Conservation (phyloP, 176 grass and related monocot species). For the Luzula sylvatica region DNA sequence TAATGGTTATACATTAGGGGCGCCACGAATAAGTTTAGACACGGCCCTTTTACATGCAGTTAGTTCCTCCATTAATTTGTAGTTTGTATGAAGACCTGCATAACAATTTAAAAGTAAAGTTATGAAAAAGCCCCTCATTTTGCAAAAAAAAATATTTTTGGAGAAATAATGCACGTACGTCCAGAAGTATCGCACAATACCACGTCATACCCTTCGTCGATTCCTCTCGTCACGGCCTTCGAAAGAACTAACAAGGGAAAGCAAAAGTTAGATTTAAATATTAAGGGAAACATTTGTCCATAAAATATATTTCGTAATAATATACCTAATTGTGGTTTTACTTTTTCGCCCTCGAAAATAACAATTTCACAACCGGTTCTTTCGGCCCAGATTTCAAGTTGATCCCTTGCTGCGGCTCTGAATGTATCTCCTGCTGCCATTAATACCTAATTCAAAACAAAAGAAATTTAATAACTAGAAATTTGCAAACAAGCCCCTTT, state of each 20-base stretch:
- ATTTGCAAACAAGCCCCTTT: neutral
- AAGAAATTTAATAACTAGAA: neutral
- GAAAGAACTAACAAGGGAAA: constrained; percentile 79
- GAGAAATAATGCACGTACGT: constrained; percentile 47
- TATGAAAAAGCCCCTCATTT: neutral
- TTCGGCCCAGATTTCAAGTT: constrained; percentile 95
- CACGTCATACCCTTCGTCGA: constrained; percentile 72
- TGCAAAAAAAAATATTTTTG: too few relatives aligned
- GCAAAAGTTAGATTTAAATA: constrained; percentile 40
- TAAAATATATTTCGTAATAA: neutral
- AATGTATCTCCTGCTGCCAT: constrained; percentile 96
- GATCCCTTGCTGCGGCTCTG: constrained; percentile 86
- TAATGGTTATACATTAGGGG: constrained; percentile 60
- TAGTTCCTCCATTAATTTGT: constrained; percentile 90
- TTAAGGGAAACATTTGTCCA: neutral
- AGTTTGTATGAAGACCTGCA: constrained; percentile 95
- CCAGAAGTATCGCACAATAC: constrained; percentile 95
- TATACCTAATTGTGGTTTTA: constrained; percentile 61
- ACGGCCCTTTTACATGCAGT: constrained; percentile 83
- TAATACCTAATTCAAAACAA: constrained; percentile 40
- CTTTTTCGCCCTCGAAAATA: constrained; percentile 59
- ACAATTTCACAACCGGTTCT: constrained; percentile 85
- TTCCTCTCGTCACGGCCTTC: constrained; percentile 85
- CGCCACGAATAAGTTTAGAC: constrained; percentile 67
- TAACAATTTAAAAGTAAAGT: constrained; percentile 1